Conservation (phyloP, 768 basidiomycete genomes). For the Austroboletus festivus region DNA sequence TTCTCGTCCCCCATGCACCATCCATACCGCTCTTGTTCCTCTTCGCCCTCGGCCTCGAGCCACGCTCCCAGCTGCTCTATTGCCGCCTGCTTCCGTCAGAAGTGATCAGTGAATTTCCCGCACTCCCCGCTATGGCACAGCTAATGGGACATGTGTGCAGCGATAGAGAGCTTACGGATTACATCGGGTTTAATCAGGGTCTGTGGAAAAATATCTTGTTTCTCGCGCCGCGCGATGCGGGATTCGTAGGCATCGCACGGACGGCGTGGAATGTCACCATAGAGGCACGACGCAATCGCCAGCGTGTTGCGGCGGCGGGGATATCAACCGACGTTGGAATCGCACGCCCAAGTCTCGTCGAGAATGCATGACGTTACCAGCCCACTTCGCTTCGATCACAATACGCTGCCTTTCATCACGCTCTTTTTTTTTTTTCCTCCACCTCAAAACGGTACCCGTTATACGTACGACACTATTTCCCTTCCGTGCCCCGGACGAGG, state of each 20-base stretch:
- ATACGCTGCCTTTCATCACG: conserved; percentile 14
- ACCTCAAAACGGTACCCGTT: conserved; percentile 19
- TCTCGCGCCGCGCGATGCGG: conserved; percentile 46
- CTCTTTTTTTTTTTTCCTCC: conserved; percentile 13
- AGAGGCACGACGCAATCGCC: conserved; percentile 47
- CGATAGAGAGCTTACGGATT: conserved; percentile 32
- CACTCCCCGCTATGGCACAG: conserved; percentile 54
- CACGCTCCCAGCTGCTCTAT: conserved; percentile 44
- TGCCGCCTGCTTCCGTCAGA: conserved; percentile 51
- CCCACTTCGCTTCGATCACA: conserved; percentile 3
- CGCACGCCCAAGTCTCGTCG: conserved; percentile 6
- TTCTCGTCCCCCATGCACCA: conserved; percentile 48
- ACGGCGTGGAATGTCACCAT: conserved; percentile 74
- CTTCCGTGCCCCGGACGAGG: conserved; percentile 21
- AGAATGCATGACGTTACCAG: conserved; percentile 17
- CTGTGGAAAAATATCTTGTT: conserved; percentile 63
- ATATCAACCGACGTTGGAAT: conserved; percentile 13
- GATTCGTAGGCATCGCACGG: conserved; percentile 46
- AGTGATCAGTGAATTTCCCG: conserved; percentile 57
- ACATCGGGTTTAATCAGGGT: conserved; percentile 48
- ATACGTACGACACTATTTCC: conserved; percentile 20
- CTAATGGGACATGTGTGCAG: conserved; percentile 43
- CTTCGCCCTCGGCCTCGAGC: conserved; percentile 54
- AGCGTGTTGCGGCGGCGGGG: conserved; percentile 11
- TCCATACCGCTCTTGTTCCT: conserved; percentile 58